Conservation (phyloP, 2,329 filamentous ascomycete species). For the Aspergillus pseudoterreus region DNA sequence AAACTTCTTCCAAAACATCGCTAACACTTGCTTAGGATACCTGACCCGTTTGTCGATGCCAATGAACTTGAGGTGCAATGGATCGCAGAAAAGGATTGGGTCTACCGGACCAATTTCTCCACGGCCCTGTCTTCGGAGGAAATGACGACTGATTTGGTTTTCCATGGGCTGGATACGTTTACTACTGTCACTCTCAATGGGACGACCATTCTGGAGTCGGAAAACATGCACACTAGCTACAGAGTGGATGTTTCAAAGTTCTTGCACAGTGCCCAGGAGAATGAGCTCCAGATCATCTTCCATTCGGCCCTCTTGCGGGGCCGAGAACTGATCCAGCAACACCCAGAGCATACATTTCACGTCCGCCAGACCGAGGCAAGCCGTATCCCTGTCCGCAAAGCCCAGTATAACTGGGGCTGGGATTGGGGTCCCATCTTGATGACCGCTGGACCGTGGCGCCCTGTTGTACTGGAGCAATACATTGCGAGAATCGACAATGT, state of each 20-base stretch:
- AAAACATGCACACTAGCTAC: slow-evolving; percentile 75
- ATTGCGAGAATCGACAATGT: slow-evolving; percentile 56
- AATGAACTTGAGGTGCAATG: slow-evolving; percentile 71
- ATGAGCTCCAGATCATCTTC: slow-evolving; percentile 46
- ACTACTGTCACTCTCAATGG: slow-evolving; percentile 68
- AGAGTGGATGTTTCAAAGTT: slow-evolving; percentile 61
- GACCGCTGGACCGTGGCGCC: slow-evolving; percentile 63
- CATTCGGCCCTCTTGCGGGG: slow-evolving; percentile 43
- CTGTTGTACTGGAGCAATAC: slow-evolving; percentile 63
- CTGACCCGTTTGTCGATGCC: slow-evolving; percentile 67
- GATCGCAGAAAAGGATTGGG: slow-evolving; percentile 68
- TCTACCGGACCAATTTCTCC: slow-evolving; percentile 61
- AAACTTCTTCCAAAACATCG: background rate
- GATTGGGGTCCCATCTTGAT: slow-evolving; percentile 64
- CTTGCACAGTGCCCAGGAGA: slow-evolving; percentile 37
- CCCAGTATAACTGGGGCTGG: slow-evolving; percentile 68
- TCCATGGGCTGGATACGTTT: slow-evolving; percentile 76
- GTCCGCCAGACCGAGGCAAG: slow-evolving; percentile 42
- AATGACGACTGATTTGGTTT: slow-evolving; percentile 58
- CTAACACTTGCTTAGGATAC: background rate
- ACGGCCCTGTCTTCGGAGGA: slow-evolving; percentile 36
- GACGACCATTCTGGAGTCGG: slow-evolving; percentile 60
- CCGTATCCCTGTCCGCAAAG: slow-evolving; percentile 54
- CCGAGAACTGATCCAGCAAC: slow-evolving; percentile 35
- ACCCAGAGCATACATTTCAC: slow-evolving; percentile 44